These are phyloP conservation scores for Leccinum griseonigrum DNA, from an alignment of 1,284 basidiomycete genomes.

Conservation along the genomic window DNA sequence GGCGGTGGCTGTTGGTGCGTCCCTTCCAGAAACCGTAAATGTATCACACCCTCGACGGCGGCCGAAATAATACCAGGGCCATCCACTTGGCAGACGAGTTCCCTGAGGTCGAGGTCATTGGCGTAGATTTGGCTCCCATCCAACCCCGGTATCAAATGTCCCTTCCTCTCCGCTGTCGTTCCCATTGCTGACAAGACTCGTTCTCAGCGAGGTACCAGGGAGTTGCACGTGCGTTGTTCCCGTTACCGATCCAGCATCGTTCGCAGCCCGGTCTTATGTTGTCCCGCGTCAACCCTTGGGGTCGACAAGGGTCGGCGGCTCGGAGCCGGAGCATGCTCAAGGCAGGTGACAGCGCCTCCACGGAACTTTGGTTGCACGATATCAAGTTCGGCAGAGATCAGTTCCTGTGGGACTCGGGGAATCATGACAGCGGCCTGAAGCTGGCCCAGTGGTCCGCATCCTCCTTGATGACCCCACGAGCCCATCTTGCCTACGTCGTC, in stretches of 20 bases:
- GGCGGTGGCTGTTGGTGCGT: slow-evolving; percentile 58
- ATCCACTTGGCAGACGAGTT: slow-evolving; percentile 70
- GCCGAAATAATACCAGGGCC: slow-evolving; percentile 41
- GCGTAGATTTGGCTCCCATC: slow-evolving; percentile 66
- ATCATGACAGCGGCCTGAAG: background rate
- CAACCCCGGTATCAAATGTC: slow-evolving; percentile 53
- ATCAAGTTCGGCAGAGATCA: slow-evolving; percentile 14
- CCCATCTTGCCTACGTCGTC: slow-evolving; percentile 17
- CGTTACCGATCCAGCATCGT: slow-evolving; percentile 7
- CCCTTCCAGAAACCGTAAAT: slow-evolving; percentile 8
- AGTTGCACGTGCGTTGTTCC: slow-evolving; percentile 58
- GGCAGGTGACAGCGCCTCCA: background rate
- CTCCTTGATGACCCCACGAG: slow-evolving; percentile 11
- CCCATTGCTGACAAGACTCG: slow-evolving; percentile 13
- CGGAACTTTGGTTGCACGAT: slow-evolving; percentile 10
- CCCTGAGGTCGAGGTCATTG: slow-evolving; percentile 60
- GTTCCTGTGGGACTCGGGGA: slow-evolving; percentile 11
- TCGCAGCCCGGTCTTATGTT: slow-evolving; percentile 5
- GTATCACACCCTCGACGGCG: slow-evolving; percentile 1
- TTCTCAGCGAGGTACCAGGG: slow-evolving; percentile 53
- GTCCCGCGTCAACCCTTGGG: too few species aligned
- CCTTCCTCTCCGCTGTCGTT: slow-evolving; percentile 4
- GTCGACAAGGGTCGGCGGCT: too few species aligned
- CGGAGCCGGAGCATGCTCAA: slow-evolving; percentile 10
- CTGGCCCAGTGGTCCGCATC: background rate